Conservation (phyloP, 2,329 filamentous ascomycete genomes). For the Exophiala sideris region DNA sequence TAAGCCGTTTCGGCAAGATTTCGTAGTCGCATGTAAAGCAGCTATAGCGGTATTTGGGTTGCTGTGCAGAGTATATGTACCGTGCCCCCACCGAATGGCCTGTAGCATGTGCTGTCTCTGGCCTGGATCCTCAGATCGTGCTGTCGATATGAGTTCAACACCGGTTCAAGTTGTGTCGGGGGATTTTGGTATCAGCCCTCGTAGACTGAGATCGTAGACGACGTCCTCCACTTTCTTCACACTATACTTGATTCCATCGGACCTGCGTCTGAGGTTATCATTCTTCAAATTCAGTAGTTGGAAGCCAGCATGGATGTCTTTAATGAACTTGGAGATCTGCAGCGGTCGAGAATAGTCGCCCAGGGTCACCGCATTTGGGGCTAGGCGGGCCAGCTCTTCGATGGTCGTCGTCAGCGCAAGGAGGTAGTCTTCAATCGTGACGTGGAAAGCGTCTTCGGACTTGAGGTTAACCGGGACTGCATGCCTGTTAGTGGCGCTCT, state of each 20-base stretch:
- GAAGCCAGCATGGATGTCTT: conserved; percentile 92
- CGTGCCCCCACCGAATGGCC: background rate
- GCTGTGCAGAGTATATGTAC: too few relatives aligned
- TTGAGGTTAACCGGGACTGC: conserved; percentile 88
- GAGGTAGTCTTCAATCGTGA: conserved; percentile 96
- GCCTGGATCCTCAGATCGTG: too few relatives aligned
- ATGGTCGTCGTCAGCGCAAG: conserved; percentile 81
- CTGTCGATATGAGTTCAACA: too few relatives aligned
- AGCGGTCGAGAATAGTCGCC: conserved; percentile 83
- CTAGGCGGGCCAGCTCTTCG: conserved; percentile 77
- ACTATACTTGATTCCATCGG: conserved; percentile 92
- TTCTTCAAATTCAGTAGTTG: conserved; percentile 98
- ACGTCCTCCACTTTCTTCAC: conserved; percentile 99
- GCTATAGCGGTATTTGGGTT: too few relatives aligned
- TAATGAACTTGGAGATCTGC: conserved; percentile 86
- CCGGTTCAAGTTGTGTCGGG: conserved; percentile 3
- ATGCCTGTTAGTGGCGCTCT: background rate
- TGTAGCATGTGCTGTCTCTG: background rate
- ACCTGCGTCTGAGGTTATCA: conserved; percentile 79
- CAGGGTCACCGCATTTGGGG: conserved; percentile 89
- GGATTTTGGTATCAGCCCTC: conserved; percentile 67
- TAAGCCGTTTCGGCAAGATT: too few relatives aligned
- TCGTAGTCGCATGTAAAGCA: too few relatives aligned
- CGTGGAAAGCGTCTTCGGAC: conserved; percentile 76
- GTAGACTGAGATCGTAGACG: conserved; percentile 87